phyloP scores from a whole-genome alignment of 805 yeast species.

The Saccharomycopsis fermentans region DNA sequence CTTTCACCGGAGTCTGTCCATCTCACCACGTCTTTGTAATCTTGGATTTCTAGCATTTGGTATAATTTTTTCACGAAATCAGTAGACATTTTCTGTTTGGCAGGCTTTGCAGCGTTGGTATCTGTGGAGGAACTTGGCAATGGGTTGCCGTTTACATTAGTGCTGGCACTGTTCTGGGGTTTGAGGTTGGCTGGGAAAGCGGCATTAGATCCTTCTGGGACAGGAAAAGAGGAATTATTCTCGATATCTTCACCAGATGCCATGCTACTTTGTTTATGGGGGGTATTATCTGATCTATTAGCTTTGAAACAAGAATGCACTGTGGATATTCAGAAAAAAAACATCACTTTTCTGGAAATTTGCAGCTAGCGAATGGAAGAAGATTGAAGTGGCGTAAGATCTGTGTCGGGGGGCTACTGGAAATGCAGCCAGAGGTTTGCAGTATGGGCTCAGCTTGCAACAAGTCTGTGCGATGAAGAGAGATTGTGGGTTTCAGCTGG shows the following conservation, averaged over 20 bases:
- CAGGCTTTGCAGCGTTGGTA: background rate
- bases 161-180: background rate
- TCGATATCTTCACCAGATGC: background rate
- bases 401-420: no score
- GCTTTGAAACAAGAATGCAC: no score
- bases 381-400: no score
- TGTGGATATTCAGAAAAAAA: background rate
- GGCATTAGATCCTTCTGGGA: background rate
- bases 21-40: slow-evolving; percentile 63
- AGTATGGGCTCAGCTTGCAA: no score
- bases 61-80: slow-evolving; percentile 73
- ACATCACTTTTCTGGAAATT: background rate
- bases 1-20: slow-evolving; percentile 85
- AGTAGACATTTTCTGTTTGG: slow-evolving; percentile 31
- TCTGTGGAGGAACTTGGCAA: no score
- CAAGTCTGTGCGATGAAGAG: no score
- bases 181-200: background rate
- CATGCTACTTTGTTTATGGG: background rate
- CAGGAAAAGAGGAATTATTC: background rate
- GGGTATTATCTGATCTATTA: no score
- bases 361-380: no score
- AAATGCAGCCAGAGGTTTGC: no score
- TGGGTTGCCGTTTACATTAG: background rate
- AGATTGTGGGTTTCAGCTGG: no score
- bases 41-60: slow-evolving; percentile 76